phyloP scores from a whole-genome alignment of 345 rosid species.

The Arabidopsis suecica region DNA sequence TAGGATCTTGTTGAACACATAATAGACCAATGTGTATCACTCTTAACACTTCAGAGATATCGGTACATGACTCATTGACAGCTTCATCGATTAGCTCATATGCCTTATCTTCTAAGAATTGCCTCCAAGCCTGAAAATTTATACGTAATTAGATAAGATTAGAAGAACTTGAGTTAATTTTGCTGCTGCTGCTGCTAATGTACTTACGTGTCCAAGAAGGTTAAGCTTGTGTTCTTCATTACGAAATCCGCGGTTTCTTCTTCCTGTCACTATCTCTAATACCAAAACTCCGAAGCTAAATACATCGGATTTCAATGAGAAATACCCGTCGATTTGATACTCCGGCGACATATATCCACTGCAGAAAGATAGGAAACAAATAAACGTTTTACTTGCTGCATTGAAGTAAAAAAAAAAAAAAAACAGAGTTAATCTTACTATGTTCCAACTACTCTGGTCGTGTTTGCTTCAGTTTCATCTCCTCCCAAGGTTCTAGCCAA shows the following conservation, averaged over 20 bases:
- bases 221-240: conserved; percentile 49
- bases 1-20: conserved; percentile 47
- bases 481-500: conserved; percentile 48
- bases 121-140: conserved; percentile 44
- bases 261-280: conserved; percentile 44
- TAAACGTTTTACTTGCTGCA: neutral
- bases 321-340: conserved; percentile 43
- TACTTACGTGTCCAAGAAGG: conserved; percentile 84
- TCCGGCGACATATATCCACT: conserved; percentile 50
- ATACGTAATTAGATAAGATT: neutral
- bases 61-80: conserved; percentile 25
- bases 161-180: neutral
- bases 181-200: neutral
- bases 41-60: conserved; percentile 45
- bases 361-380: conserved; percentile 2
- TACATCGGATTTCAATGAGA: conserved; percentile 48
- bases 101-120: conserved; percentile 45
- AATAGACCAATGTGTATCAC: conserved; percentile 44
- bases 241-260: conserved; percentile 44
- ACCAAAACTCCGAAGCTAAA: conserved; percentile 47
- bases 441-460: conserved; percentile 49
- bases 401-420: neutral
- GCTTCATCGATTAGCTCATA: conserved; percentile 38
- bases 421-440: conserved; percentile 37
- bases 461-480: conserved; percentile 45